Evolutionary conservation across 2,329 filamentous ascomycete species (phyloP), one percentile per base, ranked within the genome.

Genomic region (Tolypocladium tundrense): DNA sequence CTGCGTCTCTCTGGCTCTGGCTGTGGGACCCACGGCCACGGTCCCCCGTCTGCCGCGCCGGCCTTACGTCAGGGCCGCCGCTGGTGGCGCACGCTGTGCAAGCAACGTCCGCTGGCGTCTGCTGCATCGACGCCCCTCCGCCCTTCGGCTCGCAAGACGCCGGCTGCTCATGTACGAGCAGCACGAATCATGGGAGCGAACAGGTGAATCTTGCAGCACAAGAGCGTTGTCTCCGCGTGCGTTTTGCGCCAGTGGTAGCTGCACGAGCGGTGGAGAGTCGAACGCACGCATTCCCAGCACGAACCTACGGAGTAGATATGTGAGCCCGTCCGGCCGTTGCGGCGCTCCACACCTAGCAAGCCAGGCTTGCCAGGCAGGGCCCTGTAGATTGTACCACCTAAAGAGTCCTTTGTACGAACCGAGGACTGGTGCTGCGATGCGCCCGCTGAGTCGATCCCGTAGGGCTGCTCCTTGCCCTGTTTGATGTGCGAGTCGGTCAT

Each of bases 41-140:
- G 53, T 54, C 42, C 56, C 53, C 42, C 40, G 48, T 58, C 50
- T 33, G 31, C 50, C 52, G 35, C n/a, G 40, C 50, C 53, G 35
- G 51, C 27, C 27, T 56, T 61, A 61, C 60, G 60, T 59, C 60
- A 61, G 55, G 54, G 56, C 43, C 56, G 53, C 52, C 33, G 24
- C 53, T 40, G 11, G 48, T 55, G 27, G 48, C 48, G 27, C 48
- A 10, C 48, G 27, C 27, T 11, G 48, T 19, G 48, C 48, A n/a
- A 11, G 27, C 48, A 21, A 24, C 10, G 42, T 16, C 7, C 16
- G 37, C 41, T 55, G 39, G 39, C 41, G 43, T n/a, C 55, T 27
- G 45, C 53, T 54, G 53, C 35, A n/a, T 27, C 48, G 48, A 51
- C 48, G 27, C 48, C 48, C 48, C 48, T 42, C 19, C 31, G 31